These are phyloP conservation scores for Solanum chilense DNA, from an alignment of 257 asterid genomes.

Conservation along the genomic window DNA sequence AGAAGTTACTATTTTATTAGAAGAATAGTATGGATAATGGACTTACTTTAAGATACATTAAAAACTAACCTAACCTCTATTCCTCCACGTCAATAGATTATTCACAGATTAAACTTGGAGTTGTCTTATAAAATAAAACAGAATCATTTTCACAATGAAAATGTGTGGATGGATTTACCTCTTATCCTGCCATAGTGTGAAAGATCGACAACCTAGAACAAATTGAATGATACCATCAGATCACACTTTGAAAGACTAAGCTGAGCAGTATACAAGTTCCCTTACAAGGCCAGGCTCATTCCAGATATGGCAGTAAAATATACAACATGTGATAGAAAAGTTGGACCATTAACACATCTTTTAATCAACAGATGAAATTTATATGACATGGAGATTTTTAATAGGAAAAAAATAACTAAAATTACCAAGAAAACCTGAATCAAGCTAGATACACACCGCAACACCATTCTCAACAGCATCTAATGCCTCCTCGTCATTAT, in stretches of 20 bases:
- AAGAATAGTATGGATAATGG: neutral
- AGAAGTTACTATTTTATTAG: neutral
- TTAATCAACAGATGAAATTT: neutral
- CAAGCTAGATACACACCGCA: slow-evolving; percentile 37
- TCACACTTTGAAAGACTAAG: neutral
- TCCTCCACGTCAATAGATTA: neutral
- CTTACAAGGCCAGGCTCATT: neutral
- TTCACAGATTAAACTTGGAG: neutral
- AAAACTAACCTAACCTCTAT: neutral
- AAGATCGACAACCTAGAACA: slow-evolving; percentile 73
- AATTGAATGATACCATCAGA: neutral
- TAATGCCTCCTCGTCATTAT: slow-evolving; percentile 49
- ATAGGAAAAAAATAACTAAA: neutral
- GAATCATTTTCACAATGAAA: neutral
- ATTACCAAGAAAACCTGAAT: neutral
- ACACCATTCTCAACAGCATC: slow-evolving; percentile 55
- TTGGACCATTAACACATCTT: neutral
- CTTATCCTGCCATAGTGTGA: slow-evolving; percentile 84
- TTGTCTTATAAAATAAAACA: neutral
- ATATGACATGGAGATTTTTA: neutral
- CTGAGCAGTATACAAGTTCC: neutral
- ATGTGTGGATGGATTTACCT: slow-evolving; percentile 37
- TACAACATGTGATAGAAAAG: neutral
- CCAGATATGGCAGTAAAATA: neutral
- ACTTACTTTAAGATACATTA: neutral